Conservation (phyloP, 2,329 filamentous ascomycete genomes). For the Fusarium phyllophilum region DNA sequence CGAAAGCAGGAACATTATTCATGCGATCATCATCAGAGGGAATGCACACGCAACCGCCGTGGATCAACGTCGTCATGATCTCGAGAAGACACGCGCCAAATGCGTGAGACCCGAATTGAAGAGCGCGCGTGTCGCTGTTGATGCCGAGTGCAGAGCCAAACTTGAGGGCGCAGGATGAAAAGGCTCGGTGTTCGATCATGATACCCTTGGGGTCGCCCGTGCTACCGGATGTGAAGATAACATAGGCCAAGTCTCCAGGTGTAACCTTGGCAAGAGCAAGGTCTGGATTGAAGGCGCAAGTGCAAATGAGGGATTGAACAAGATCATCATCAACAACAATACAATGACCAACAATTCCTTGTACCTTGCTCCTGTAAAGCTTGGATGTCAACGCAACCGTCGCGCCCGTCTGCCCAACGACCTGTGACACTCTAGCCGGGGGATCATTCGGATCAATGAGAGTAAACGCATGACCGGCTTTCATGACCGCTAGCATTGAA, state of each 20-base stretch:
- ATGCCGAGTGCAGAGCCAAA: neutral
- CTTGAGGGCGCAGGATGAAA: neutral
- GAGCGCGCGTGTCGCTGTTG: neutral
- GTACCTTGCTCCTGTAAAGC: neutral
- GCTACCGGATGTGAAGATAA: constrained; percentile 39
- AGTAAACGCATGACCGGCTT: constrained; percentile 2
- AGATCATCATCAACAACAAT: neutral
- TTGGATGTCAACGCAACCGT: neutral
- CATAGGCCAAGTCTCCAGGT: neutral
- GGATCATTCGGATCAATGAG: constrained; percentile 9
- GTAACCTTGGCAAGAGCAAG: fast-evolving
- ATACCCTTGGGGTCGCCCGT: constrained; percentile 36
- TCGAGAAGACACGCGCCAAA: constrained; percentile 34
- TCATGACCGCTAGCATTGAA: constrained; percentile 10
- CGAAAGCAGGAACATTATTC: constrained; percentile 29
- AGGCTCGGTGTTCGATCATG: constrained; percentile 5
- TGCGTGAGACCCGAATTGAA: constrained; percentile 31
- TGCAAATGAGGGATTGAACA: neutral
- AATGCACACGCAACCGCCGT: constrained; percentile 31
- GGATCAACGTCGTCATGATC: constrained; percentile 17
- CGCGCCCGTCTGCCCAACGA: neutral
- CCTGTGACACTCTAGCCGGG: neutral
- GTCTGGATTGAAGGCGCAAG: neutral
- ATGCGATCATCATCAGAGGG: constrained; percentile 37
- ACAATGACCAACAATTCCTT: neutral